phyloP scores from a whole-genome alignment of 1,139 yeast species.

The Zygoascus hellenicus region DNA sequence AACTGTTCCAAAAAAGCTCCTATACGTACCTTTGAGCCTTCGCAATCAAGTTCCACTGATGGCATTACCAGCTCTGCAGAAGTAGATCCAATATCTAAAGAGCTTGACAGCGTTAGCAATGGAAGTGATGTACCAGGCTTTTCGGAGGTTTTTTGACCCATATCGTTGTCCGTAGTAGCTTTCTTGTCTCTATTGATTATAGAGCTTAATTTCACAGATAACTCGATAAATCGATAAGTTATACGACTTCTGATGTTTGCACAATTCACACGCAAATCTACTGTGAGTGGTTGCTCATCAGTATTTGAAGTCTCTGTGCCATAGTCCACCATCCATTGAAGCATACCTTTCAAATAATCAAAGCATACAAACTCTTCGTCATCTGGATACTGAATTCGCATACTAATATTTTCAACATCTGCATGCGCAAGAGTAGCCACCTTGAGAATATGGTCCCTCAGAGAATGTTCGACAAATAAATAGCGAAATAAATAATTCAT shows the following conservation, averaged over 20 bases:
- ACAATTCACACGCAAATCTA: conserved; percentile 22
- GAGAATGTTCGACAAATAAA: conserved; percentile 23
- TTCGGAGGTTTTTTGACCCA: background rate
- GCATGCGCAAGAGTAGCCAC: conserved; percentile 24
- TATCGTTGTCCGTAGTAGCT: background rate
- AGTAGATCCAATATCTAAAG: background rate
- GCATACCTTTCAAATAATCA: conserved; percentile 29
- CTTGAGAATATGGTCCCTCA: conserved; percentile 28
- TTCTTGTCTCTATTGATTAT: background rate
- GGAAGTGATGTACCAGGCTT: background rate
- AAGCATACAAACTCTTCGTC: conserved; percentile 33
- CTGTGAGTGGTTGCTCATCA: conserved; percentile 13
- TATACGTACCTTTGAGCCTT: conserved; percentile 14
- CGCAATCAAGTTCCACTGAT: background rate
- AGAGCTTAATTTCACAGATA: conserved; percentile 12
- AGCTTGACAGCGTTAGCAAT: background rate
- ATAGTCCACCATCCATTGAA: conserved; percentile 16
- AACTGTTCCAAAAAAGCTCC: conserved; percentile 17
- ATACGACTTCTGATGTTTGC: conserved; percentile 21
- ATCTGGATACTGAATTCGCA: conserved; percentile 27
- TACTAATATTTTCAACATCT: conserved; percentile 30
- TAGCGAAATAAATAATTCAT: conserved; percentile 40
- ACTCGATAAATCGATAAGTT: conserved; percentile 20
- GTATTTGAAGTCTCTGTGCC: background rate
- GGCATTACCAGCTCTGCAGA: background rate